phyloP scores from a whole-genome alignment of 139 green algal genomes.

The Asterochloris sp. region DNA sequence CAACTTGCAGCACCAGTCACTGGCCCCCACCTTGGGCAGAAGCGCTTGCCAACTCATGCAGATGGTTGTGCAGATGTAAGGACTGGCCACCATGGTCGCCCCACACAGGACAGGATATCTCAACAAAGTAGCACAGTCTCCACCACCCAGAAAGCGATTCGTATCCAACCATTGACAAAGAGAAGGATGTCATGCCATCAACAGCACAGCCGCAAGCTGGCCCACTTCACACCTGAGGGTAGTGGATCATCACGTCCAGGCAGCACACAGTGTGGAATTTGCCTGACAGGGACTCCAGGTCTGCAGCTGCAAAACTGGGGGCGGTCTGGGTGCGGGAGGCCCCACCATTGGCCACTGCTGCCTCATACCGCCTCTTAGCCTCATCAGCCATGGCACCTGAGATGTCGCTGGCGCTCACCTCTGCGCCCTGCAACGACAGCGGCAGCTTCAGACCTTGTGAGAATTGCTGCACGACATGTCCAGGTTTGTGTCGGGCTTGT shows the following conservation, averaged over 20 bases:
- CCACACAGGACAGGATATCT: too few species aligned
- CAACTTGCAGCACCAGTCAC: too few species aligned
- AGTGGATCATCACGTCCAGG: constrained; percentile 99
- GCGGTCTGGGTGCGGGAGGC: constrained; percentile 20
- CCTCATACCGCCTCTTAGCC: constrained; percentile 45
- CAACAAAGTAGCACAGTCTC: too few species aligned
- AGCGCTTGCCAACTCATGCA: too few species aligned
- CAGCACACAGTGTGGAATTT: constrained; percentile 94
- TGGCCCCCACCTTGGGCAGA: too few species aligned
- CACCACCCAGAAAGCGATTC: too few species aligned
- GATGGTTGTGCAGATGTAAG: too few species aligned
- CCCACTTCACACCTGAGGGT: constrained; percentile 63
- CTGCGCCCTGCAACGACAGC: constrained; percentile 7
- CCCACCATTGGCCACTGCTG: constrained; percentile 37
- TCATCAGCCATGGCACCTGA: constrained; percentile 81
- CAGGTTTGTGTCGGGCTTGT: too few species aligned
- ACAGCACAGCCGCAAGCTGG: not conserved
- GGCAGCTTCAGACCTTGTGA: not conserved
- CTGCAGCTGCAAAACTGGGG: constrained; percentile 86
- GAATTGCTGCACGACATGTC: not conserved
- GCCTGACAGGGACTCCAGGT: constrained; percentile 82
- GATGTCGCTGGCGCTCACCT: constrained; percentile 75
- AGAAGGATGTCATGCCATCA: not conserved
- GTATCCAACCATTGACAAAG: not conserved
- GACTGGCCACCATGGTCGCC: too few species aligned